Evolutionary conservation across 2,329 filamentous ascomycete species (phyloP).

Genomic region (Botryosphaeria dothidea): DNA sequence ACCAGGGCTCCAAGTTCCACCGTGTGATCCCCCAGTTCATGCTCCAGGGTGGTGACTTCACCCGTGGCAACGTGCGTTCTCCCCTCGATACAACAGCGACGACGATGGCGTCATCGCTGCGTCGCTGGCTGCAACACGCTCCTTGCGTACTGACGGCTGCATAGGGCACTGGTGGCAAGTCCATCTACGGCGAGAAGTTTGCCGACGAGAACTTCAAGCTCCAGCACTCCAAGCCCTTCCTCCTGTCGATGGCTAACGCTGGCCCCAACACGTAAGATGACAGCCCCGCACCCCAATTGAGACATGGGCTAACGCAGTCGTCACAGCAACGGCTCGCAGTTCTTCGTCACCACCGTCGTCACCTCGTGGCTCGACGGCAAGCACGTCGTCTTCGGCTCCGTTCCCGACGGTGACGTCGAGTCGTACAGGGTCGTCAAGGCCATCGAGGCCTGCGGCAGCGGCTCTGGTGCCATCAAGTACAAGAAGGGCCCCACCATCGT

Average conservation of each 20-base stretch:
- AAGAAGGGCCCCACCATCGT: constrained; percentile 57
- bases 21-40: constrained; percentile 92
- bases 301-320: constrained; percentile 23
- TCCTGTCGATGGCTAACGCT: constrained; percentile 94
- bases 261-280: constrained; percentile 77
- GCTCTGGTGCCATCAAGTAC: constrained; percentile 54
- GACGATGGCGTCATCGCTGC: constrained; percentile 2
- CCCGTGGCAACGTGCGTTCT: constrained; percentile 77
- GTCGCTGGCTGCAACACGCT: constrained; percentile 23
- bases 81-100: not conserved
- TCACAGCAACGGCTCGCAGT: constrained; percentile 67
- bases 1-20: constrained; percentile 83
- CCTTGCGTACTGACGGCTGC: constrained; percentile 4
- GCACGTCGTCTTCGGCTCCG: constrained; percentile 84
- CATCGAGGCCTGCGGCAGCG: constrained; percentile 61
- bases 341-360: constrained; percentile 70
- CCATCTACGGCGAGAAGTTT: constrained; percentile 95
- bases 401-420: constrained; percentile 54
- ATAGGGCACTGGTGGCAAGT: constrained; percentile 86
- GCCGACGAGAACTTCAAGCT: constrained; percentile 85
- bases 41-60: constrained; percentile 96
- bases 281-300: constrained; percentile 1
- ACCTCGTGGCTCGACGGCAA: constrained; percentile 73
- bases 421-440: constrained; percentile 58
- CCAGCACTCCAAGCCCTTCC: constrained; percentile 73